These are phyloP conservation scores for Coleophoma crateriformis DNA, from an alignment of 2,329 filamentous ascomycete genomes.

Conservation along the genomic window DNA sequence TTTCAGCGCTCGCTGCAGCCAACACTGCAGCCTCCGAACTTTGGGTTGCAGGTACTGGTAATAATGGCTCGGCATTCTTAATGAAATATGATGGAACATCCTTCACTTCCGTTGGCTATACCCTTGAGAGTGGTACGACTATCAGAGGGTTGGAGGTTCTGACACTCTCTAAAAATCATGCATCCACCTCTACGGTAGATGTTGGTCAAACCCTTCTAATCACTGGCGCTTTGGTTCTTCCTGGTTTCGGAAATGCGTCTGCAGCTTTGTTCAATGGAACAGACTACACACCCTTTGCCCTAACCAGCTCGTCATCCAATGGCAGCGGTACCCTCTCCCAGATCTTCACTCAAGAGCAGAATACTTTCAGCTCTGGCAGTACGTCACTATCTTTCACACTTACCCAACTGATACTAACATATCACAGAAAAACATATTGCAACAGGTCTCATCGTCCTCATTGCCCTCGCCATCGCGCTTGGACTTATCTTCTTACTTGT, in stretches of 20 bases:
- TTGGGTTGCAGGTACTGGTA: conserved; percentile 73
- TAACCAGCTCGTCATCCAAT: conserved; percentile 64
- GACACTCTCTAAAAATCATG: conserved; percentile 63
- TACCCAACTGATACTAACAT: background rate
- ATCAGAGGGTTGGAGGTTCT: conserved; percentile 82
- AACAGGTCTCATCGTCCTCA: conserved; percentile 73
- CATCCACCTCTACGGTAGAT: conserved; percentile 55
- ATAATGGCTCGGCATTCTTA: conserved; percentile 67
- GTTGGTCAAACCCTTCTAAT: conserved; percentile 70
- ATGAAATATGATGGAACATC: conserved; percentile 73
- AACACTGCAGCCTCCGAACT: conserved; percentile 65
- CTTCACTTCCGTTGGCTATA: conserved; percentile 61
- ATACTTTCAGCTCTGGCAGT: conserved; percentile 65
- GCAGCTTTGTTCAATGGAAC: conserved; percentile 86
- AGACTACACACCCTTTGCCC: conserved; percentile 68
- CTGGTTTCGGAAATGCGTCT: conserved; percentile 73
- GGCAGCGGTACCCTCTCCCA: conserved; percentile 69
- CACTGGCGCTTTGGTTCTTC: conserved; percentile 75
- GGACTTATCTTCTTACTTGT: conserved; percentile 74
- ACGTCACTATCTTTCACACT: conserved; percentile 29
- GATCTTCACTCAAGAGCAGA: conserved; percentile 77
- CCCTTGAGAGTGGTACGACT: conserved; percentile 58
- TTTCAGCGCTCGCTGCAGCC: conserved; percentile 71
- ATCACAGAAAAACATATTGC: conserved; percentile 52
- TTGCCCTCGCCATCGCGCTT: conserved; percentile 73